Percentiles rank a stretch among this genome's conserved stretches.
Evolutionary conservation across 2,329 filamentous ascomycete species (phyloP).

Genomic region (Trichoderma atrobrunneum): DNA sequence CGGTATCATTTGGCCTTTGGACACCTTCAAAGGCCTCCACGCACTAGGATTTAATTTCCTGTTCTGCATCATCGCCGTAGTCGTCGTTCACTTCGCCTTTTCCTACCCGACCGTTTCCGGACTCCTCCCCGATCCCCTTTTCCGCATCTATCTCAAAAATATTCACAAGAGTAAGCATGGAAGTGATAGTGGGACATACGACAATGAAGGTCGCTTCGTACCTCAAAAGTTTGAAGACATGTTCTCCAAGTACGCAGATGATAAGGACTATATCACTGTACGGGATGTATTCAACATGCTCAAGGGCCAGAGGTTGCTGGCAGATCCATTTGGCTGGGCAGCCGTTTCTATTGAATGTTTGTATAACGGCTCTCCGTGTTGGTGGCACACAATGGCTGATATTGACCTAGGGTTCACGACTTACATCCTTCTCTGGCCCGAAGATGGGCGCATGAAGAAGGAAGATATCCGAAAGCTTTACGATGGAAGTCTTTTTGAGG

Average conservation of each 20-base stretch:
- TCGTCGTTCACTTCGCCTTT: constrained; percentile 43
- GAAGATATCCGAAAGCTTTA: constrained; percentile 43
- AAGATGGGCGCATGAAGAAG: constrained; percentile 55
- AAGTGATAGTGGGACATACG: constrained; percentile 45
- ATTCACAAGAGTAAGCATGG: constrained; percentile 47
- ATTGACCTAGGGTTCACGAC: constrained; percentile 30
- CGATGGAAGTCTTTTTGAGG: constrained; percentile 25
- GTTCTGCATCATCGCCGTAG: constrained; percentile 37
- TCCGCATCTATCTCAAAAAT: constrained; percentile 36
- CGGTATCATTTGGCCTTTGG: constrained; percentile 38
- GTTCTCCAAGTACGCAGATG: constrained; percentile 45
- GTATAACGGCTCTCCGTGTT: background rate
- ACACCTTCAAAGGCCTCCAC: constrained; percentile 41
- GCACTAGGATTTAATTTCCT: constrained; percentile 39
- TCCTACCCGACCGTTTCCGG: constrained; percentile 44
- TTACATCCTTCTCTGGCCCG: constrained; percentile 51
- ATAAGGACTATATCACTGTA: constrained; percentile 39
- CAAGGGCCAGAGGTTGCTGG: constrained; percentile 39
- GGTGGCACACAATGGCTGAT: background rate
- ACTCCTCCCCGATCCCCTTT: constrained; percentile 37
- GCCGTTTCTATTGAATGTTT: constrained; percentile 26
- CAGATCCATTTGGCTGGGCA: constrained; percentile 42
- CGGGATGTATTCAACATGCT: constrained; percentile 37
- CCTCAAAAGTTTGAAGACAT: constrained; percentile 51
- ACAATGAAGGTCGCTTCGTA: constrained; percentile 47